Conservation (phyloP, 140 eudicot species). For the Anethum foeniculum region DNA sequence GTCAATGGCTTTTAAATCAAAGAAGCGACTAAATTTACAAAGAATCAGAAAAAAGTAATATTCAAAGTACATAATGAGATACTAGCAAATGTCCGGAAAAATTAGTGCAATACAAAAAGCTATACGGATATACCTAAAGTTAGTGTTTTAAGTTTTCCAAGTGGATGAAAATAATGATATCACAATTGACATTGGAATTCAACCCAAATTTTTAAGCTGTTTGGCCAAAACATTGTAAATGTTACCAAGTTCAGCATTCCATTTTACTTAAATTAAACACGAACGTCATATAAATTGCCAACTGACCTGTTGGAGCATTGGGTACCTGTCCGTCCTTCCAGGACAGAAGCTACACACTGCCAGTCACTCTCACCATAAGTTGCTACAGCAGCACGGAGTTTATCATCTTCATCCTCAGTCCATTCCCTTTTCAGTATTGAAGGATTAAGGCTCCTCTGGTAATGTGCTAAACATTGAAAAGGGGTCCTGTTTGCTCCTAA, state of each 20-base stretch:
- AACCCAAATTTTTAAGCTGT: background rate
- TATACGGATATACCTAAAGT: background rate
- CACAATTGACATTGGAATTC: background rate
- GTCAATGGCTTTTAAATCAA: background rate
- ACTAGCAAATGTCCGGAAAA: background rate
- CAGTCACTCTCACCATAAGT: constrained; percentile 72
- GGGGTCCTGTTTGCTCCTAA: constrained; percentile 74
- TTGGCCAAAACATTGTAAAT: background rate
- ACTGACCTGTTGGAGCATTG: constrained; percentile 97
- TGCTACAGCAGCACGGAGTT: constrained; percentile 69
- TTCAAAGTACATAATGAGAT: background rate
- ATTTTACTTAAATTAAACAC: background rate
- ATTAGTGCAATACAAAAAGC: background rate
- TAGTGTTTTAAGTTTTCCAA: background rate
- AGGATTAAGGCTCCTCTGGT: constrained; percentile 89
- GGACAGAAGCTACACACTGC: constrained; percentile 70
- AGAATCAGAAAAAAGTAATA: background rate
- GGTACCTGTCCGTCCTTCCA: constrained; percentile 89
- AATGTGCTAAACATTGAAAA: constrained; percentile 75
- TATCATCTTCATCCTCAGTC: constrained; percentile 65
- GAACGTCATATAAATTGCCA: background rate
- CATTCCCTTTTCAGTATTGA: constrained; percentile 77
- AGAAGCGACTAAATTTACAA: background rate
- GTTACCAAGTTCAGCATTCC: background rate
- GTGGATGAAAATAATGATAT: background rate